Evolutionary conservation across 495 filamentous ascomycete genomes (phyloP).

Genomic region (Penicillium canariense): DNA sequence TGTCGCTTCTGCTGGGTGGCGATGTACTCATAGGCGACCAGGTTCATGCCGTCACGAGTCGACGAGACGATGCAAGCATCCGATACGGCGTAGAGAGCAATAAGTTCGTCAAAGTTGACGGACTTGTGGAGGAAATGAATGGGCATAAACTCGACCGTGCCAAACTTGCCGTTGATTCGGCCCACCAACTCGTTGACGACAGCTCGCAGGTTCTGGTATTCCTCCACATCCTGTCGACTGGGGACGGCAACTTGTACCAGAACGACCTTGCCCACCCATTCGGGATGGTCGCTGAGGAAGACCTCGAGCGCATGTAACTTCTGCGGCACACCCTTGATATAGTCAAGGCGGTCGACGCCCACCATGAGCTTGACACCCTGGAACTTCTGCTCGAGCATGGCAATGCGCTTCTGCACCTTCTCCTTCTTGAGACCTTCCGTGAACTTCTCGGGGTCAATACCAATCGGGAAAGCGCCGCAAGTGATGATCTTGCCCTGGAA

Average conservation of each 20-base stretch:
- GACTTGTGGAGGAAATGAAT: constrained; percentile 98
- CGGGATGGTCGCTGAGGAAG: constrained; percentile 92
- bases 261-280: constrained; percentile 98
- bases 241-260: constrained; percentile 95
- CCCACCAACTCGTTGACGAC: constrained; percentile 95
- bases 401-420: constrained; percentile 84
- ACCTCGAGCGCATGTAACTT: constrained; percentile 95
- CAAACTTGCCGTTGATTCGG: constrained; percentile 92
- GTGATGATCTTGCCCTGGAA: constrained; percentile 79
- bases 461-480: constrained; percentile 93
- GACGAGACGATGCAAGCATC: constrained; percentile 94
- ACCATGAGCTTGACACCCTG: constrained; percentile 95
- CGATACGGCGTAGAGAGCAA: constrained; percentile 88
- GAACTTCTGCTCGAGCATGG: constrained; percentile 82
- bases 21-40: constrained; percentile 98
- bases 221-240: constrained; percentile 90
- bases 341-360: constrained; percentile 92
- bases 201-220: constrained; percentile 92
- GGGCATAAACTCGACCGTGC: constrained; percentile 94
- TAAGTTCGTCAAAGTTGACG: constrained; percentile 86
- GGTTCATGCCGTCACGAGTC: constrained; percentile 97
- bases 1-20: constrained; percentile 85
- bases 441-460: constrained; percentile 96
- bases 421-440: constrained; percentile 79
- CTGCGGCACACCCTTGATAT: constrained; percentile 97